Percentiles rank a stretch among this genome's conserved stretches.
Conservation (phyloP, 2,329 filamentous ascomycete species). For the Ophiostoma quercus region DNA sequence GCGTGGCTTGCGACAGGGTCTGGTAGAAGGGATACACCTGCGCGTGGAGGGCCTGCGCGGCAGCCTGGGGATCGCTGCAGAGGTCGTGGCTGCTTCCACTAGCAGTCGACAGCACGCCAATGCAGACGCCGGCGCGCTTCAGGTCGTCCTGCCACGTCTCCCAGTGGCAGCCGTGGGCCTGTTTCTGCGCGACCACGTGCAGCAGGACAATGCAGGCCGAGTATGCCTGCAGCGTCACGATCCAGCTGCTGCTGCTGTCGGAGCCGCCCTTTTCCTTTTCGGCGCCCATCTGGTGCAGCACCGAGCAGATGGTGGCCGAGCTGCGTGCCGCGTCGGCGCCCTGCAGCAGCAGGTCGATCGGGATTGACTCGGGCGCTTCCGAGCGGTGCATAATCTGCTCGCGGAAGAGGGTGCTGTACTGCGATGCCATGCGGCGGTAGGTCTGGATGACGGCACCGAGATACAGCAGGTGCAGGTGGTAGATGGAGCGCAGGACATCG, state of each 20-base stretch:
- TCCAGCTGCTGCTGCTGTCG: conserved; percentile 31
- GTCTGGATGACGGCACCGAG: conserved; percentile 34
- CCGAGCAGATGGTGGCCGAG: conserved; percentile 30
- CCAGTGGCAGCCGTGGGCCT: conserved; percentile 30
- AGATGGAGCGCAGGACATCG: conserved; percentile 29
- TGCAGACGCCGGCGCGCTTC: conserved; percentile 30
- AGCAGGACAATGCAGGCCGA: conserved; percentile 33
- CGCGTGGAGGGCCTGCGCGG: conserved; percentile 22
- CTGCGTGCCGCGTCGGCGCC: conserved; percentile 31
- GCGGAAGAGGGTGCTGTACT: conserved; percentile 26
- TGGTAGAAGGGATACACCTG: conserved; percentile 21
- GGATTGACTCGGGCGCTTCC: conserved; percentile 19
- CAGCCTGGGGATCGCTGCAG: not conserved
- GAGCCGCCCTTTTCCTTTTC: conserved; percentile 30
- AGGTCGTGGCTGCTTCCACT: conserved; percentile 17
- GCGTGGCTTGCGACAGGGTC: conserved; percentile 16
- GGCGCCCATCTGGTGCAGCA: conserved; percentile 28
- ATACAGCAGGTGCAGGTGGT: conserved; percentile 34
- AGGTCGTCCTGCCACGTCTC: conserved; percentile 31
- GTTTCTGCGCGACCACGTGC: conserved; percentile 33
- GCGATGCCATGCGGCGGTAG: conserved; percentile 33
- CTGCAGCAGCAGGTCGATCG: conserved; percentile 23
- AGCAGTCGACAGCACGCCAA: conserved; percentile 26
- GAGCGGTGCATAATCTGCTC: not conserved
- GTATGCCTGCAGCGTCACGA: conserved; percentile 34